Base-by-base conservation (phyloP, 352 stramenopile species). In the Pythium dissimile region DNA sequence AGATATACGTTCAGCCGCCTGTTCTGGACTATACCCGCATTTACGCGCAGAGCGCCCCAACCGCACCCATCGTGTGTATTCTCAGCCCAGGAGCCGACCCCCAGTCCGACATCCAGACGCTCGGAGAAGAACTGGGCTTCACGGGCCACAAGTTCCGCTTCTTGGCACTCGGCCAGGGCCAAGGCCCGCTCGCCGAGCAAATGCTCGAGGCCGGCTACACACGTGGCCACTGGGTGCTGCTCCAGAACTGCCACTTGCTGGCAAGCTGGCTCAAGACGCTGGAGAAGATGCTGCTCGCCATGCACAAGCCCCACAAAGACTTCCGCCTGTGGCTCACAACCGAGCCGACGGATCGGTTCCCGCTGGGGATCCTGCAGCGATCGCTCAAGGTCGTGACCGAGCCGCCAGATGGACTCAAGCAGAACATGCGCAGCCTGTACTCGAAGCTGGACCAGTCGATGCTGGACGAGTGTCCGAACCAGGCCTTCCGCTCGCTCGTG, bases 311-410 rank as follows among this genome's bases (percentile, higher is more conserved):
- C 0, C 91, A 98, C 66, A 95, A 95, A 47, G 89, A 98, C 71
- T 98, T 98, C 63, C 86, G 94, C 0, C 66, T 98, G 21, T 98
- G 94, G 93, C 76, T 98, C 35, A 98, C 94, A 4, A 98, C 94
- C 0, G 94, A 98, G 53, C 94, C 94, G 1, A 98, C 92, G 1
- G 92, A 98, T 44, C 88, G 90, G 18, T 98, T 98, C 65, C 94
- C 94, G 1, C 73, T 98, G 26, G 94, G 94, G 7, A 98, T 98
- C 34, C 62, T 98, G 9, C 94, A 98, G 64, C 77, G 90, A 8
- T 97, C 88, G 7, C 72, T 98, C 34, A 98, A 98, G 75, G 93
- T 98, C 18, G 94, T 98, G 38, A 98, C 94, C 5, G 94, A 98
- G 64, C 94, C 94, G 1, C 94, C 94, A 0, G 93, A 98, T 57